These are phyloP conservation scores for Candida berthetii DNA, from an alignment of 805 yeast genomes.

Conservation along the genomic window DNA sequence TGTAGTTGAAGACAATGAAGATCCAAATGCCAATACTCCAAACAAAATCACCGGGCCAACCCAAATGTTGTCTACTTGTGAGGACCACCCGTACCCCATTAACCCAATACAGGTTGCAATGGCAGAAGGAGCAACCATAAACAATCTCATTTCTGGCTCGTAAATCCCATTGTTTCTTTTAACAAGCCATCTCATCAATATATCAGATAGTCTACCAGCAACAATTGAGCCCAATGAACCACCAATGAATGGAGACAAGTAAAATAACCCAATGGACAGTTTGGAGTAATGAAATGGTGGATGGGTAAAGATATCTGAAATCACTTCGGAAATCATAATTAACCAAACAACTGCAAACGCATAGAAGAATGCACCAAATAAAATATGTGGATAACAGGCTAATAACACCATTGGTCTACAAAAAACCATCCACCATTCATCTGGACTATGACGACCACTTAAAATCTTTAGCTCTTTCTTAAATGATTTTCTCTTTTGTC, in stretches of 20 bases:
- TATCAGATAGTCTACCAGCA: constrained; percentile 46
- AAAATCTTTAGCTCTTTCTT: constrained; percentile 30
- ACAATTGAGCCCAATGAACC: constrained; percentile 49
- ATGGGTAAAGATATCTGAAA: constrained; percentile 40
- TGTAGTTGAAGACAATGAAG: constrained; percentile 55
- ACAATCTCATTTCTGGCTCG: constrained; percentile 56
- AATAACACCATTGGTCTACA: constrained; percentile 46
- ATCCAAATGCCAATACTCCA: constrained; percentile 53
- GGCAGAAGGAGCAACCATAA: constrained; percentile 46
- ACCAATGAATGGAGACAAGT: constrained; percentile 50
- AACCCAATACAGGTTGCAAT: constrained; percentile 40
- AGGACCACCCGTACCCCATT: constrained; percentile 62
- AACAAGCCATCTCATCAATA: constrained; percentile 37
- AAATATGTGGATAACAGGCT: constrained; percentile 40
- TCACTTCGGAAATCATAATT: constrained; percentile 52
- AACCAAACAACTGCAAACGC: constrained; percentile 59
- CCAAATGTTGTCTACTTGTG: constrained; percentile 41
- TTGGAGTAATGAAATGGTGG: constrained; percentile 35
- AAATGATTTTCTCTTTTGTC: constrained; percentile 15
- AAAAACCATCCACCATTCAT: constrained; percentile 49
- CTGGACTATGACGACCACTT: constrained; percentile 43
- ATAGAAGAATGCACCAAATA: constrained; percentile 46
- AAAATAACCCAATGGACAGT: constrained; percentile 45
- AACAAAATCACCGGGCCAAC: constrained; percentile 51
- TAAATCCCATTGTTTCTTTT: constrained; percentile 45